Evolutionary conservation across 176 grass and related monocot genomes (phyloP), one percentile per base, ranked within the genome.

Genomic region (Dendrocalamus sinicus): DNA sequence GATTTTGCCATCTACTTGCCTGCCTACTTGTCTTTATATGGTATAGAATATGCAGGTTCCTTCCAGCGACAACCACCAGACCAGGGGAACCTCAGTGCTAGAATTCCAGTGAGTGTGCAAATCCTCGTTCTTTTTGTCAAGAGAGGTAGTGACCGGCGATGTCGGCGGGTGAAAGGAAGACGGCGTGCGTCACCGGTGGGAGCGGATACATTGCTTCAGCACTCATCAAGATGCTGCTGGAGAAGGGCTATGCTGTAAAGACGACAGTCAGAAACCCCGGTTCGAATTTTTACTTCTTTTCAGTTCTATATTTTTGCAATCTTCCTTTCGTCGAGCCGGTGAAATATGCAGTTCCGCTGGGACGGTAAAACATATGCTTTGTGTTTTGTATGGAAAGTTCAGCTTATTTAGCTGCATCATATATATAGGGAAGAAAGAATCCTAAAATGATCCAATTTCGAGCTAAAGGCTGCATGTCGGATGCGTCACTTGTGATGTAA

Each of bases 191-290:
- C 3, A 93, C 94, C 44, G 94, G 94, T 26, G 94, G 87, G 28
- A 93, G 70, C 43, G 94, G 94, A 4, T 91, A 81, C 72, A 86
- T 96, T 7, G 90, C 92, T 5, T 94, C 92, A 0, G 73, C 43
- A 12, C 88, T 94, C n/a, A 80, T 92, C 86, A 92, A 89, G 75
- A 82, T 87, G 48, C 54, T 97, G 61, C 86, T 94, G 41, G 7
- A 90, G 88, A 97, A 85, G 28, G 90, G 90, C 0, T 97, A 92
- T 17, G 67, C 80, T 62, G 83, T 92, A 20, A 92, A 90, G 43
- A 85, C 92, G 9, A 97, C 94, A 1, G 88, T 93, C 81, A 88
- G 94, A 74, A 88, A 94, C 72, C 90, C 90, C 9, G 88, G 90
- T 97, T 17, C 9, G 35, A 13, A 13, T 72, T 84, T 22, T 22